A percentile compares a stretch with the other conserved stretches of the same genome.
phyloP scores from a whole-genome alignment of 106 monocot species.

The Apostasia ramifera region DNA sequence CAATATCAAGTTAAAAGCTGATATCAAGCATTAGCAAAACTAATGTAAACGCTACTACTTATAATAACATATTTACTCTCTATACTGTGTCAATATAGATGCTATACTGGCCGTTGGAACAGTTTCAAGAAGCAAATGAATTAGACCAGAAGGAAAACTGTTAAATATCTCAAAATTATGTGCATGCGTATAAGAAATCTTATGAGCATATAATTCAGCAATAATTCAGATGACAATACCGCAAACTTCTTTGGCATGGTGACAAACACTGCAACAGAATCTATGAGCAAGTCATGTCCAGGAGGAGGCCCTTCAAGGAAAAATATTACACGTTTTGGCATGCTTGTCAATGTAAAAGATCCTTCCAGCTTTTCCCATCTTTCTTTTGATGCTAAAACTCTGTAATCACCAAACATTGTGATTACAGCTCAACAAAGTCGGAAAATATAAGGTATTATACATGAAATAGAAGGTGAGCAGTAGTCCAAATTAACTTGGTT shows the following conservation, averaged over 20 bases:
- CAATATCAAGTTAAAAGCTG: too few species aligned
- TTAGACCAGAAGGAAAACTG: too few species aligned
- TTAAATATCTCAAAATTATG: neutral
- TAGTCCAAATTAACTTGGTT: neutral
- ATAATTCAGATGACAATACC: neutral
- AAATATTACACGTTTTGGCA: conserved; percentile 27
- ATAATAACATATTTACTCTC: too few species aligned
- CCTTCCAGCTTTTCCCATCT: conserved; percentile 39
- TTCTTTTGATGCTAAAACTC: conserved; percentile 23
- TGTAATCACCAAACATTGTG: conserved; percentile 2
- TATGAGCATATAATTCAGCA: neutral
- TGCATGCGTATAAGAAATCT: neutral
- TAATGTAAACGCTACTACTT: too few species aligned
- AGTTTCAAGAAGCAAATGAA: too few species aligned
- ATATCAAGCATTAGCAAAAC: too few species aligned
- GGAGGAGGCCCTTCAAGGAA: conserved; percentile 41
- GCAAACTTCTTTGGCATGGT: conserved; percentile 6
- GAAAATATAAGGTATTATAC: neutral
- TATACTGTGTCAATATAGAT: too few species aligned
- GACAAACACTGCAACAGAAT: conserved; percentile 22
- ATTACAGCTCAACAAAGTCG: neutral
- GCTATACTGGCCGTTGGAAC: too few species aligned
- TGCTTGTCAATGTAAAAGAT: conserved; percentile 18
- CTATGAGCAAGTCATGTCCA: conserved; percentile 36
- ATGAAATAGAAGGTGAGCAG: neutral